A percentile compares a stretch with the other conserved stretches of the same genome.
Evolutionary conservation across 2,329 filamentous ascomycete genomes (phyloP).

Genomic region (Talaromyces sp.): DNA sequence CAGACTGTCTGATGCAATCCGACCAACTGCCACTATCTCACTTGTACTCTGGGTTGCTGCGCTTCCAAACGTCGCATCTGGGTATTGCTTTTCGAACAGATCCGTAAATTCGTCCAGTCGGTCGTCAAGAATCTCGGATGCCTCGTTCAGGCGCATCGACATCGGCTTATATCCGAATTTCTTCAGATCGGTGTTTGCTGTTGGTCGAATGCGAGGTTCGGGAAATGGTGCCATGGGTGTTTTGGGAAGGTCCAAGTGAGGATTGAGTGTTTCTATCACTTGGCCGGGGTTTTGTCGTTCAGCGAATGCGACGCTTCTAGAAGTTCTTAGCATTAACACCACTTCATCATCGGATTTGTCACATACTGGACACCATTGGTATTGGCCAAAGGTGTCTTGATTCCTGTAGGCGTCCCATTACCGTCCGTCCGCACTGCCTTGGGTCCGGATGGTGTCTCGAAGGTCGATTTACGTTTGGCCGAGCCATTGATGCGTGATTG

Average conservation of each 20-base stretch:
- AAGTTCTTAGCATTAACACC: slow-evolving; percentile 23
- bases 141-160: slow-evolving; percentile 90
- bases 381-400: slow-evolving; percentile 38
- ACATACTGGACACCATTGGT: slow-evolving; percentile 44
- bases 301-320: slow-evolving; percentile 64
- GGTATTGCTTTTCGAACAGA: slow-evolving; percentile 71
- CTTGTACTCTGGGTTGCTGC: slow-evolving; percentile 80
- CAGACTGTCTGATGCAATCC: slow-evolving; percentile 81
- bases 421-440: slow-evolving; percentile 47
- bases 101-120: slow-evolving; percentile 84
- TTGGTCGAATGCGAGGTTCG: slow-evolving; percentile 78
- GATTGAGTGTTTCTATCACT: slow-evolving; percentile 78
- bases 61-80: slow-evolving; percentile 81
- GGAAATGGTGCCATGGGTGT: slow-evolving; percentile 69
- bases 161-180: slow-evolving; percentile 90
- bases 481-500: slow-evolving; percentile 43
- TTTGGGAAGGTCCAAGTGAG: slow-evolving; percentile 65
- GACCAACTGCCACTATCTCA: slow-evolving; percentile 84
- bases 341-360: background rate
- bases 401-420: slow-evolving; percentile 52
- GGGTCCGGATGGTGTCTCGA: slow-evolving; percentile 47
- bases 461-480: slow-evolving; percentile 54
- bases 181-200: slow-evolving; percentile 81
- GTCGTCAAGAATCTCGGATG: slow-evolving; percentile 91
- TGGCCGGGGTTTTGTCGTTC: slow-evolving; percentile 78